Percentiles rank a stretch among this genome's conserved stretches.
phyloP scores from a whole-genome alignment of 139 green algal species.

The Dunaliella sp. region DNA sequence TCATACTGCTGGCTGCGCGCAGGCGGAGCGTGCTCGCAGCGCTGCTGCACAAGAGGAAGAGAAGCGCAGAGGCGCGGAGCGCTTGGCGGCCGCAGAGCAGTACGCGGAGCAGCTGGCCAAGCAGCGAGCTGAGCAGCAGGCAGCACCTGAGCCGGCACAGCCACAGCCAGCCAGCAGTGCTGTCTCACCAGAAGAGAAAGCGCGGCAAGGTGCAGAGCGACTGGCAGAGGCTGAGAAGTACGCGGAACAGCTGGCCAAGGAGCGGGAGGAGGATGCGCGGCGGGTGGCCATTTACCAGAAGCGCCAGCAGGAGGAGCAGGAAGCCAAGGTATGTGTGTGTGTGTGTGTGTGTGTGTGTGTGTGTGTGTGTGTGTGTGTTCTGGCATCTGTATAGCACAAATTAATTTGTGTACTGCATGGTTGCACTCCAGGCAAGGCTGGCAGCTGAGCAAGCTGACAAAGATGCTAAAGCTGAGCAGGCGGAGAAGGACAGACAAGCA shows the following conservation, averaged over 20 bases:
- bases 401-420: too few species aligned
- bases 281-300: too few species aligned
- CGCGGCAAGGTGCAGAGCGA: neutral
- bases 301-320: neutral
- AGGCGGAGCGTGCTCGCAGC: too few species aligned
- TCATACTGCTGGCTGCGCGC: too few species aligned
- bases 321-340: too few species aligned
- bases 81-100: neutral
- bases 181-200: neutral
- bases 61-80: neutral
- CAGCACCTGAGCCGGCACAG: neutral
- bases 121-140: neutral
- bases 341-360: too few species aligned
- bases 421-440: neutral
- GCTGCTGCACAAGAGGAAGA: neutral
- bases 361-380: too few species aligned
- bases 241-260: neutral
- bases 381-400: too few species aligned
- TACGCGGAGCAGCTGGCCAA: neutral
- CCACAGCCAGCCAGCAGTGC: too few species aligned
- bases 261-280: neutral
- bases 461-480: neutral
- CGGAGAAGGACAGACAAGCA: too few species aligned
- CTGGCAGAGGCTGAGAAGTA: neutral
- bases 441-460: neutral